A percentile compares a stretch with the other conserved stretches of the same genome.
Conservation (phyloP, 139 green algal genomes). For the Picochlorum sp. region DNA sequence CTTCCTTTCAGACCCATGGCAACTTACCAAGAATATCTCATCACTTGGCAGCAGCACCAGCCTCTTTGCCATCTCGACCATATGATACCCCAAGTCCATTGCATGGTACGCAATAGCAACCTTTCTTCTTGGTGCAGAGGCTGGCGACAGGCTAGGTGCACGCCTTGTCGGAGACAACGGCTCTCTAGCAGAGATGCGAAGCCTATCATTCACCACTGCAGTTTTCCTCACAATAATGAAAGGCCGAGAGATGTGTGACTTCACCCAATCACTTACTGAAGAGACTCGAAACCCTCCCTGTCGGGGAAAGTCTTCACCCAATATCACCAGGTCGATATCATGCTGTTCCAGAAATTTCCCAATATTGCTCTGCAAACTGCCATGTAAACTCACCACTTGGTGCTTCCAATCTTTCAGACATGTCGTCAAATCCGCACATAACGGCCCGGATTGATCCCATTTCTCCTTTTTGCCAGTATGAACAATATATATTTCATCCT, state of each 20-base stretch:
- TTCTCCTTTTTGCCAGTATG: slow-evolving; percentile 20
- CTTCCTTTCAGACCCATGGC: slow-evolving; percentile 8
- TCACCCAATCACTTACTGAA: slow-evolving; percentile 16
- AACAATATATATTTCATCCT: slow-evolving; percentile 30
- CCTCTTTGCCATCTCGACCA: slow-evolving; percentile 3
- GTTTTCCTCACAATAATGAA: slow-evolving; percentile 20
- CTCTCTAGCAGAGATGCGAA: slow-evolving; percentile 1
- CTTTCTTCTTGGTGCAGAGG: slow-evolving; percentile 5
- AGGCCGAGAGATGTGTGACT: slow-evolving; percentile 8
- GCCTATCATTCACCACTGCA: not conserved
- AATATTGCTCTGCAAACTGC: slow-evolving; percentile 15
- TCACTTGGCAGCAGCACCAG: slow-evolving; percentile 16
- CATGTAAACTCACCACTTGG: slow-evolving; percentile 21
- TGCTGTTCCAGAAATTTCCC: not conserved
- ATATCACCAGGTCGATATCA: slow-evolving; percentile 2
- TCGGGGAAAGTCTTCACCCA: slow-evolving; percentile 7
- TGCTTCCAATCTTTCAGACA: slow-evolving; percentile 6
- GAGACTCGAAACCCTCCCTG: not conserved
- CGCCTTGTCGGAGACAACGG: not conserved
- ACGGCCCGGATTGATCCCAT: slow-evolving; percentile 18
- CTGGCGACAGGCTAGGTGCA: not conserved
- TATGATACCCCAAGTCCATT: slow-evolving; percentile 1
- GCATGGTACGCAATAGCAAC: slow-evolving; percentile 24
- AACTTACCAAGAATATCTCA: slow-evolving; percentile 29
- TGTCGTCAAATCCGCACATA: slow-evolving; percentile 16